Evolutionary conservation across 1,284 basidiomycete species (phyloP).

Genomic region (Pyrrhoderma noxium): DNA sequence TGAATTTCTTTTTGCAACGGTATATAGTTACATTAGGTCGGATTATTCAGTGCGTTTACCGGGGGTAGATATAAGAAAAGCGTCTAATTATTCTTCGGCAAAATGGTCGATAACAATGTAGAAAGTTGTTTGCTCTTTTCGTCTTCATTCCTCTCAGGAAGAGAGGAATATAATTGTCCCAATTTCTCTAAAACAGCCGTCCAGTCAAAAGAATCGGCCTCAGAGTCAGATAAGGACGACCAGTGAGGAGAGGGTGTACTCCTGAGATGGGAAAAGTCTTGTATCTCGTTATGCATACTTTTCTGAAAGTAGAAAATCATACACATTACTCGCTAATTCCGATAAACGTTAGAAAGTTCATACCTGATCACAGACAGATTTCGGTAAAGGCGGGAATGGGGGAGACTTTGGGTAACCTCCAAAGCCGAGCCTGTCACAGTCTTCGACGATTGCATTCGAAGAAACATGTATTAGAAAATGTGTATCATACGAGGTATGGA

Average conservation of each 20-base stretch:
- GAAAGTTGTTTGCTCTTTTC: too few species aligned
- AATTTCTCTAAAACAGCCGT: too few species aligned
- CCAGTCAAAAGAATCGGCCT: too few species aligned
- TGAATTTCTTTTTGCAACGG: too few species aligned
- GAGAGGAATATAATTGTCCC: too few species aligned
- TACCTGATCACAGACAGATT: constrained; percentile 6
- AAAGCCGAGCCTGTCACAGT: constrained; percentile 54
- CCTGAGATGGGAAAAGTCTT: constrained; percentile 79
- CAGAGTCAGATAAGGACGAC: constrained; percentile 23
- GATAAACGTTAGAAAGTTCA: constrained; percentile 17
- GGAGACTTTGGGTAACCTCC: constrained; percentile 43
- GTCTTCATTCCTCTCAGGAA: too few species aligned
- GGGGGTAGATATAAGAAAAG: too few species aligned
- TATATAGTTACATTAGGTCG: too few species aligned
- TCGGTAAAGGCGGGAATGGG: not conserved
- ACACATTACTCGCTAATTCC: too few species aligned
- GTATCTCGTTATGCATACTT: constrained; percentile 32
- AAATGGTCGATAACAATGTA: too few species aligned
- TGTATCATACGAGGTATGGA: constrained; percentile 59
- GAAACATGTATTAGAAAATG: constrained; percentile 56
- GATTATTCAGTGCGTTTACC: too few species aligned
- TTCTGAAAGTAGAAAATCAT: not conserved
- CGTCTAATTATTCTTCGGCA: too few species aligned
- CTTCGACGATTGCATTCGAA: constrained; percentile 73
- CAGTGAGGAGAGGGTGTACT: constrained; percentile 71